Conservation (phyloP, 371 early-diverging fungal genomes). For the Apophysomyces ossiformis region DNA sequence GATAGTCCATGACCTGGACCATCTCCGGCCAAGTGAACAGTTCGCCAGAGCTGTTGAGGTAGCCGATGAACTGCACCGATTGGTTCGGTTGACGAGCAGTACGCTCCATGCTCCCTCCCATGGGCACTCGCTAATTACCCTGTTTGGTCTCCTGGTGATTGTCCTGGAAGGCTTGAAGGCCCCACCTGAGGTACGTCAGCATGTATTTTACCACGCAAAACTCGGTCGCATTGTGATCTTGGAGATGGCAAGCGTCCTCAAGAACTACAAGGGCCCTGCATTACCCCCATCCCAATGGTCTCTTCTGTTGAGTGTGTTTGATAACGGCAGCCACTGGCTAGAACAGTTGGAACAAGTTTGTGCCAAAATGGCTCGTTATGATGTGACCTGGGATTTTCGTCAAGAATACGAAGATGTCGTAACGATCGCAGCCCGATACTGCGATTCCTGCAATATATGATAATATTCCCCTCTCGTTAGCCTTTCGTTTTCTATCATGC, state of each 20-base stretch:
- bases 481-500: too few relatives aligned
- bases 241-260: conserved; percentile 39
- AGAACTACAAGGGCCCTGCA: conserved; percentile 14
- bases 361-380: conserved; percentile 32
- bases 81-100: conserved; percentile 24
- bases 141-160: conserved; percentile 32
- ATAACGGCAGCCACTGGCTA: conserved; percentile 26
- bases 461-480: neutral
- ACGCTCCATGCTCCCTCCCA: conserved; percentile 19
- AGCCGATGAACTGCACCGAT: conserved; percentile 26
- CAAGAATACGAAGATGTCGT: conserved; percentile 44
- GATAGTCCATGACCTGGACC: conserved; percentile 33
- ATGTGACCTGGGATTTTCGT: conserved; percentile 47
- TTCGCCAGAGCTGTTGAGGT: conserved; percentile 34
- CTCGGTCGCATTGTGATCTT: conserved; percentile 41
- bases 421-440: conserved; percentile 33
- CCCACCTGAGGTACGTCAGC: conserved; percentile 44
- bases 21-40: conserved; percentile 38
- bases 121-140: conserved; percentile 19
- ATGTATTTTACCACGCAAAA: conserved; percentile 43
- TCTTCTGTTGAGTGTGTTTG: neutral
- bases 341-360: conserved; percentile 28
- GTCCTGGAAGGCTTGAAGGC: conserved; percentile 35
- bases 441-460: conserved; percentile 1
- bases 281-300: neutral